phyloP scores from a whole-genome alignment of 2,329 filamentous ascomycete species.

The Lecanicillium sp. region DNA sequence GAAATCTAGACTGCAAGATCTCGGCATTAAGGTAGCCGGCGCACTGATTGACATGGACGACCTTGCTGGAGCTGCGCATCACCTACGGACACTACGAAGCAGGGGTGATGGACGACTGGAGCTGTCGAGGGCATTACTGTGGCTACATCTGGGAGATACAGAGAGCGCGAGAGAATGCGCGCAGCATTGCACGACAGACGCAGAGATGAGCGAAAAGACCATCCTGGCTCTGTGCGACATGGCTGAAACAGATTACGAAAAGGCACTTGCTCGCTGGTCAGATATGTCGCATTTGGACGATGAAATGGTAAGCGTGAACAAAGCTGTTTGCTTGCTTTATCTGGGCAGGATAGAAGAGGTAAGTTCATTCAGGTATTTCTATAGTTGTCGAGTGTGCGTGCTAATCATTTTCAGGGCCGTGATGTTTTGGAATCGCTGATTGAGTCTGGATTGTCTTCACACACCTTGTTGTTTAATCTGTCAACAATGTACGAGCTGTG shows the following conservation, averaged over 20 bases:
- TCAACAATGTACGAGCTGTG: conserved; percentile 88
- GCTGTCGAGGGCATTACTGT: conserved; percentile 56
- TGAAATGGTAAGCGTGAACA: conserved; percentile 71
- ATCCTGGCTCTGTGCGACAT: conserved; percentile 66
- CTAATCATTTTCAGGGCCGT: conserved; percentile 43
- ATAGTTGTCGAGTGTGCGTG: neutral
- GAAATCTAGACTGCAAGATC: conserved; percentile 62
- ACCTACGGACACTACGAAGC: conserved; percentile 53
- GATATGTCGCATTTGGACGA: conserved; percentile 38
- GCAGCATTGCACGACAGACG: conserved; percentile 14
- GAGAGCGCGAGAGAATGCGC: conserved; percentile 54
- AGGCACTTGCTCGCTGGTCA: conserved; percentile 56
- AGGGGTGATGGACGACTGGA: conserved; percentile 30
- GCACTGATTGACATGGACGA: conserved; percentile 83
- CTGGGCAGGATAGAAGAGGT: conserved; percentile 67
- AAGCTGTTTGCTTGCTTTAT: conserved; percentile 79
- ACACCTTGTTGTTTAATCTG: conserved; percentile 80
- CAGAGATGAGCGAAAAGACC: conserved; percentile 34
- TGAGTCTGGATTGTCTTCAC: conserved; percentile 56
- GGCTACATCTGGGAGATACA: conserved; percentile 71
- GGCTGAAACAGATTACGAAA: conserved; percentile 64
- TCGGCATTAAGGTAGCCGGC: conserved; percentile 60
- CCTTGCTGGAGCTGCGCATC: conserved; percentile 65
- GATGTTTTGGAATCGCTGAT: conserved; percentile 59
- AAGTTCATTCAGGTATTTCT: conserved; percentile 16